Percentiles rank a stretch among this genome's conserved stretches.
Evolutionary conservation across 2,329 filamentous ascomycete species (phyloP).

Genomic region (Pseudohalonectria lignicola): DNA sequence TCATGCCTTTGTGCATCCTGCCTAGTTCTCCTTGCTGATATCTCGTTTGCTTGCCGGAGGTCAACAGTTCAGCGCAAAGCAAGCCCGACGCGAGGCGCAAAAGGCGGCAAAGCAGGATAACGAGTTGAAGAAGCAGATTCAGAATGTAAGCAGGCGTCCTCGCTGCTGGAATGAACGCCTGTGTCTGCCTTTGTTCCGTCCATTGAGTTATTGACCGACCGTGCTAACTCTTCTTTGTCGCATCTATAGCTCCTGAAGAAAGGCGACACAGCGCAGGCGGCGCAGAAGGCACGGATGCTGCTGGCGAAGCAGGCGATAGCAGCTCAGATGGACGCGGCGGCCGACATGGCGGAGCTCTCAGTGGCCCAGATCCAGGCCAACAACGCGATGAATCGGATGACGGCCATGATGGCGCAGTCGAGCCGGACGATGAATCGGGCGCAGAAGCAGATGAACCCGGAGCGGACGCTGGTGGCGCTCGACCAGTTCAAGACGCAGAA

Average conservation of each 20-base stretch:
- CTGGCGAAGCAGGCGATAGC: conserved; percentile 51
- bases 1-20: too few species aligned
- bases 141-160: too few species aligned
- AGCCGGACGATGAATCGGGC: conserved; percentile 47
- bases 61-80: too few species aligned
- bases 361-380: conserved; percentile 53
- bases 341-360: conserved; percentile 51
- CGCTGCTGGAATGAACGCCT: too few species aligned
- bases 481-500: conserved; percentile 52
- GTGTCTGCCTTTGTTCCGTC: too few species aligned
- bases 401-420: conserved; percentile 50
- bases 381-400: conserved; percentile 56
- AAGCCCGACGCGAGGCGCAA: too few species aligned
- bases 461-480: conserved; percentile 47
- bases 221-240: too few species aligned
- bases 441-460: conserved; percentile 47
- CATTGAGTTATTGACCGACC: too few species aligned
- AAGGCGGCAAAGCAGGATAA: too few species aligned
- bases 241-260: conserved; percentile 45
- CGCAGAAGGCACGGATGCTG: conserved; percentile 52
- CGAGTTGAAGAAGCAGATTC: too few species aligned
- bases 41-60: too few species aligned
- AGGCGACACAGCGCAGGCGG: conserved; percentile 51
- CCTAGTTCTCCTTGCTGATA: too few species aligned
- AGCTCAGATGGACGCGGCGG: conserved; percentile 53